A percentile compares a stretch with the other conserved stretches of the same genome.
phyloP scores from a whole-genome alignment of 352 stramenopile genomes.

The Phytopythium mirpurense region DNA sequence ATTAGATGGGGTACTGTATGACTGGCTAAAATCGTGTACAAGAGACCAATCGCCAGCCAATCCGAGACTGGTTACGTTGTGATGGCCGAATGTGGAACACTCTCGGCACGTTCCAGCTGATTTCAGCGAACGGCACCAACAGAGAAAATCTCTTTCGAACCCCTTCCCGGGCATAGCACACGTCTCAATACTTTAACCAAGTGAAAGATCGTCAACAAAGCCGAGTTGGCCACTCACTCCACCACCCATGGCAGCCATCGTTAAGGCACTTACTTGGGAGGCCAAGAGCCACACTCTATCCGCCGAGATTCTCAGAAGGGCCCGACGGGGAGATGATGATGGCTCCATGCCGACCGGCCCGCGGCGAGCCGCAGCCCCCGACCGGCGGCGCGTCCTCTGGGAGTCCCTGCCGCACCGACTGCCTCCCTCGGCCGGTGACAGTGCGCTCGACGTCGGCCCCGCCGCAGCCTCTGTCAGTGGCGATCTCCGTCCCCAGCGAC shows the following conservation, averaged over 20 bases:
- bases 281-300: not conserved
- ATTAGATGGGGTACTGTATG: too few relatives aligned
- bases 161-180: too few relatives aligned
- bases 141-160: not conserved
- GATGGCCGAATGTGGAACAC: not conserved
- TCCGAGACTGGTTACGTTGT: too few relatives aligned
- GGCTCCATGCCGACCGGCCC: not conserved
- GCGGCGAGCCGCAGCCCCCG: not conserved
- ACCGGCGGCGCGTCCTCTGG: not conserved
- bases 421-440: not conserved
- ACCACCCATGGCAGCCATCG: too few relatives aligned
- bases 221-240: too few relatives aligned
- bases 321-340: not conserved
- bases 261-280: too few relatives aligned
- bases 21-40: too few relatives aligned
- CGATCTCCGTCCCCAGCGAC: not conserved
- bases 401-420: not conserved
- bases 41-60: too few relatives aligned
- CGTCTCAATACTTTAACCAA: not conserved
- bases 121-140: slow-evolving; percentile 7
- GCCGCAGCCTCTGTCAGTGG: slow-evolving; percentile 1
- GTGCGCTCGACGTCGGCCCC: not conserved
- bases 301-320: too few relatives aligned
- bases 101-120: not conserved
- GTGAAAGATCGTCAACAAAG: too few relatives aligned